Percentiles rank a stretch among this genome's conserved stretches.
Evolutionary conservation across 129 eudicot species (phyloP).

Genomic region (Ambrosia artemisiifolia): DNA sequence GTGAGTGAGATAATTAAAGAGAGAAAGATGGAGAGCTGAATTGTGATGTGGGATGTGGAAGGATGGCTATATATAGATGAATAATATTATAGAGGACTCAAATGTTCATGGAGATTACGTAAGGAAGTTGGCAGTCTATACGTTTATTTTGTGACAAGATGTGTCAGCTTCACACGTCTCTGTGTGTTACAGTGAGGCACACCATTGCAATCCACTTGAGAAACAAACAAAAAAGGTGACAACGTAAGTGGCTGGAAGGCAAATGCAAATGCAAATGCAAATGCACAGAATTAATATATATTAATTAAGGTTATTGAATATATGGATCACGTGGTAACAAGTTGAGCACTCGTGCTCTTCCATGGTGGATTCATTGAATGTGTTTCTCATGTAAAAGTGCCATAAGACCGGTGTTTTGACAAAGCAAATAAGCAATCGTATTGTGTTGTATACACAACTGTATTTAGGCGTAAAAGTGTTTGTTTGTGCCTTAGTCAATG

Average conservation of each 20-base stretch:
- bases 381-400: constrained; percentile 3
- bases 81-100: constrained; percentile 8
- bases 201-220: constrained; percentile 23
- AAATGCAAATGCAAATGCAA: constrained; percentile 6
- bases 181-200: constrained; percentile 36
- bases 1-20: not conserved
- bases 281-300: not conserved
- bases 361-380: constrained; percentile 25
- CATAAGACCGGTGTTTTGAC: constrained; percentile 17
- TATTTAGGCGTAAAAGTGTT: not conserved
- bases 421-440: constrained; percentile 17
- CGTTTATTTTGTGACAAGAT: constrained; percentile 5
- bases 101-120: constrained; percentile 32
- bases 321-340: constrained; percentile 12
- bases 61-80: constrained; percentile 36
- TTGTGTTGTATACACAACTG: not conserved
- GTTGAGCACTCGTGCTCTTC: constrained; percentile 33
- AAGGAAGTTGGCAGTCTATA: constrained; percentile 21
- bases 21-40: not conserved
- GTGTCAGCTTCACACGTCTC: no score
- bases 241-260: constrained; percentile 23
- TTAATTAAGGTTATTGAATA: constrained; percentile 4
- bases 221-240: constrained; percentile 26
- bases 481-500: not conserved
- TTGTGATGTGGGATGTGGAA: not conserved